These are phyloP conservation scores for Prunus armeniaca DNA, from an alignment of 306 rosid genomes.

Conservation along the genomic window DNA sequence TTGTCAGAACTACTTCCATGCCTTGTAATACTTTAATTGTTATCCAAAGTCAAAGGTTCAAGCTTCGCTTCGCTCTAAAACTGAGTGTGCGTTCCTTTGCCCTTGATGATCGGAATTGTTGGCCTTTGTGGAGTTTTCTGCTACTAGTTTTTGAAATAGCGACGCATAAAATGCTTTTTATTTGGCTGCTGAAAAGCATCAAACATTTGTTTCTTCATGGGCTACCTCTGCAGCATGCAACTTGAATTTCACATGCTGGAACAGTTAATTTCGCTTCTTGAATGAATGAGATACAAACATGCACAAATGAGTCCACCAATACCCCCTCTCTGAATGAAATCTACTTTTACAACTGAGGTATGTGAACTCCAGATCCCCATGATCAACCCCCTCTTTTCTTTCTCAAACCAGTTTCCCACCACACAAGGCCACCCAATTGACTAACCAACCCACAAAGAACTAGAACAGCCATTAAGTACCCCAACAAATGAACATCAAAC, in stretches of 20 bases:
- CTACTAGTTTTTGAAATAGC: no score
- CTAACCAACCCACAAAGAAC: constrained; percentile 78
- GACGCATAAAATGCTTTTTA: no score
- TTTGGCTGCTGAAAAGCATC: no score
- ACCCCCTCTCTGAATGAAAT: constrained; percentile 6
- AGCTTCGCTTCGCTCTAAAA: no score
- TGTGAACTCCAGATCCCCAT: constrained; percentile 92
- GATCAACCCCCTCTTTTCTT: constrained; percentile 78
- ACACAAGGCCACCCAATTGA: constrained; percentile 99
- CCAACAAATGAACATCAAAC: constrained; percentile 68
- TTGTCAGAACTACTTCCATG: not conserved
- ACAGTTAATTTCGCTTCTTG: no score
- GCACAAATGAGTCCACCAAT: not conserved
- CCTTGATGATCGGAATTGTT: no score
- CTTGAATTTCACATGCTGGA: no score
- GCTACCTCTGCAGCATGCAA: no score
- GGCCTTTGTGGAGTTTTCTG: no score
- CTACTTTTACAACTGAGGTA: constrained; percentile 61
- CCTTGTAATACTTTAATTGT: not conserved
- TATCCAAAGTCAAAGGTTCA: not conserved
- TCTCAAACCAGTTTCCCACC: constrained; percentile 86
- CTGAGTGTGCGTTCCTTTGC: no score
- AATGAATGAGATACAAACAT: constrained; percentile 18
- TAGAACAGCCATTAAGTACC: constrained; percentile 70
- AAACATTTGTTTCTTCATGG: no score